Base-by-base conservation (phyloP, 768 basidiomycete species). In the Boletales sp. region DNA sequence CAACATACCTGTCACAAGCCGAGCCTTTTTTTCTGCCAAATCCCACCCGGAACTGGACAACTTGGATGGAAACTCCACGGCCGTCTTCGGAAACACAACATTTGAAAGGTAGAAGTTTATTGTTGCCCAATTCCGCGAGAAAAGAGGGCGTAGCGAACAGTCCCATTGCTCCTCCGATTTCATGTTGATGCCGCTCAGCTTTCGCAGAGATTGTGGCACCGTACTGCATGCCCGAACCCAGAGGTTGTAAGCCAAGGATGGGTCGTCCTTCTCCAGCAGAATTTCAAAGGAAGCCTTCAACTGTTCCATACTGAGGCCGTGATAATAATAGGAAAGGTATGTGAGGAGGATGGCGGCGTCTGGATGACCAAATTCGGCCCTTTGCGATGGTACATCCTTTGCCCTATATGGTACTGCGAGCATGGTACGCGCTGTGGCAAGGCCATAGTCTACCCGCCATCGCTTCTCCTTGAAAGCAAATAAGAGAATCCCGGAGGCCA, bases 391-490 rank as follows among this genome's bases (percentile, higher is more conserved):
- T 5, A 72, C 63, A 41, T 81, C 79, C 53, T 78, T 81, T 0
- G 79, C 80, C 15, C 73, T 66, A 47, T 77, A 81, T 0, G 80
- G 79, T 0, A 81, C 78, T 1, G 79, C 78, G 1, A 80, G 68
- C 54, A 74, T 60, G 1, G 77, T 71, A 5, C 80, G 70, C 5
- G 38, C 51, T 2, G 56, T 57, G 41, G 75, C 74, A 8, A 78
- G 69, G 2, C 80, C 79, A 53, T 77, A 81, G 41, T 81, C 74
- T 0, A 81, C 79, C 32, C 79, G 59, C 76, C 77, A 81, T 12
- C 77, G 70, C 40, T 65, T 68, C 15, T 71, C 64, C 30, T 57
- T 60, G 0, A 81, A 58, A 1, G 62, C 60, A 41, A 72, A 71
- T 2, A 61, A 37, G 2, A 81, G 61, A 10, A 81, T 70, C 0